Evolutionary conservation across 2,329 filamentous ascomycete genomes (phyloP).

Genomic region (Thermothelomyces thermophilus): DNA sequence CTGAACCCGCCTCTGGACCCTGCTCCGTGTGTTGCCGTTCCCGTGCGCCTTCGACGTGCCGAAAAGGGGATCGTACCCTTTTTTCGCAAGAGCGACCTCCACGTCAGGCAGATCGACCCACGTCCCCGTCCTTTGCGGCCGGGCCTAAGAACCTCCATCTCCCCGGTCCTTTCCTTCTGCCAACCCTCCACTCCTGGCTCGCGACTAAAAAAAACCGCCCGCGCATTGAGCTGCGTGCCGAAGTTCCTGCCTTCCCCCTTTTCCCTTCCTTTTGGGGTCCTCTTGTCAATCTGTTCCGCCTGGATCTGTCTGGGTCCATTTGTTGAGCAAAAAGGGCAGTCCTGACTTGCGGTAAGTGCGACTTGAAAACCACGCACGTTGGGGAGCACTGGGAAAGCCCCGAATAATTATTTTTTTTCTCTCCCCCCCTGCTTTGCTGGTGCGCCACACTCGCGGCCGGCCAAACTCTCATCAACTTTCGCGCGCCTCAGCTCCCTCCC

Average conservation of each 20-base stretch:
- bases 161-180: constrained; percentile 25
- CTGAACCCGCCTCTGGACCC: background rate
- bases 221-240: constrained; percentile 20
- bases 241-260: constrained; percentile 7
- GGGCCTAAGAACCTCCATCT: constrained; percentile 25
- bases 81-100: constrained; percentile 16
- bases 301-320: constrained; percentile 11
- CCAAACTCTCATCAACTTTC: constrained; percentile 15
- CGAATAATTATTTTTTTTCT: constrained; percentile 16
- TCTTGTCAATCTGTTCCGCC: constrained; percentile 18
- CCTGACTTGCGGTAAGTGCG: constrained; percentile 14
- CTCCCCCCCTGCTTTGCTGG: constrained; percentile 8
- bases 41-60: constrained; percentile 15
- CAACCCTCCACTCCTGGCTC: constrained; percentile 23
- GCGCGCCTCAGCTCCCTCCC: constrained; percentile 13
- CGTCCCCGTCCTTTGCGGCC: constrained; percentile 23
- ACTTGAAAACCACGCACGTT: constrained; percentile 10
- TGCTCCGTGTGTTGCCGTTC: constrained; percentile 7
- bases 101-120: constrained; percentile 26
- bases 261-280: constrained; percentile 13
- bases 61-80: constrained; percentile 18
- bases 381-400: background rate
- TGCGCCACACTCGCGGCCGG: constrained; percentile 17
- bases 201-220: constrained; percentile 21
- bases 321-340: constrained; percentile 1